A percentile compares a stretch with the other conserved stretches of the same genome.
Conservation (phyloP, 345 rosid species). For the Citrus reticulata region DNA sequence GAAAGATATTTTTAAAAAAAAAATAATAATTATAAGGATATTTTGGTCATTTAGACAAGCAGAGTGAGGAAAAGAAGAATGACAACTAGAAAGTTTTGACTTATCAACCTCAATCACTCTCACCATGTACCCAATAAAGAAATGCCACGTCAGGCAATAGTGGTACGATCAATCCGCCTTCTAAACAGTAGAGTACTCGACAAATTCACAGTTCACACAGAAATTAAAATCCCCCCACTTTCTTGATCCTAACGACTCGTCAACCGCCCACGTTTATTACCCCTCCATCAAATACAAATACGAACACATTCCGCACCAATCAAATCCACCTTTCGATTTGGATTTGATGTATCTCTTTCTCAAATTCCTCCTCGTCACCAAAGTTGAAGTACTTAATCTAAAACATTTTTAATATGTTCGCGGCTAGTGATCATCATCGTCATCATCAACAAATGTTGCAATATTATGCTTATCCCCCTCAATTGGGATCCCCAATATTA, state of each 20-base stretch:
- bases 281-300: not conserved
- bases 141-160: conserved; percentile 16
- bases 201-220: not conserved
- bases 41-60: not conserved
- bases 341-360: not conserved
- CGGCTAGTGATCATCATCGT: not conserved
- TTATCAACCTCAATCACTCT: conserved; percentile 17
- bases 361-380: not conserved
- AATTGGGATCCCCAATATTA: not conserved
- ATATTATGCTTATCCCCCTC: conserved; percentile 19
- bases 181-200: conserved; percentile 5
- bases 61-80: not conserved
- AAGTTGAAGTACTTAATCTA: not conserved
- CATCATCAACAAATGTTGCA: conserved; percentile 17
- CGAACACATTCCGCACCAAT: not conserved
- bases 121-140: conserved; percentile 15
- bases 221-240: conserved; percentile 3
- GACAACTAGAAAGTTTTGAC: conserved; percentile 18
- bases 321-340: not conserved
- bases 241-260: conserved; percentile 45
- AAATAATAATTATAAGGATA: not conserved
- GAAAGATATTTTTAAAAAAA: too few species aligned
- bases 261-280: conserved; percentile 66
- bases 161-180: conserved; percentile 12
- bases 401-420: conserved; percentile 16